Conservation (phyloP, 176 grass and related monocot species). For the Microstegium vimineum region DNA sequence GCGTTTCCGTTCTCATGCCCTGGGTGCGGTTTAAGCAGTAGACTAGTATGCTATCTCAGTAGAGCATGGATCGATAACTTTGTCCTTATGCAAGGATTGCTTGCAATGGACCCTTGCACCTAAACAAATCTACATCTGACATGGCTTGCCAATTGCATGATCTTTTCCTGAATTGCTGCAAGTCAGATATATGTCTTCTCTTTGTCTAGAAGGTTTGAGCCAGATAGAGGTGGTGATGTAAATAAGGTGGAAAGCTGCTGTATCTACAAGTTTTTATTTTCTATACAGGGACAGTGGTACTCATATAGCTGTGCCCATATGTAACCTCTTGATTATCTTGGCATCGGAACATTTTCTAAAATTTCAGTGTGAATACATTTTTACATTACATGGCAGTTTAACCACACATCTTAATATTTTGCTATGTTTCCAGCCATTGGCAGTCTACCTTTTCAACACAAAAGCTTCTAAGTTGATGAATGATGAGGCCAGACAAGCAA, state of each 20-base stretch:
- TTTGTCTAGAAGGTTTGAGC: neutral
- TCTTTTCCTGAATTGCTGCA: neutral
- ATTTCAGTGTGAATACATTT: neutral
- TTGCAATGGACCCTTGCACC: neutral
- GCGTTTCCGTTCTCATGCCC: neutral
- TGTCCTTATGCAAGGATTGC: neutral
- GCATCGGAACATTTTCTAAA: neutral
- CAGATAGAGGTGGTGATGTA: neutral
- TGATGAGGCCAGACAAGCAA: conserved; percentile 56
- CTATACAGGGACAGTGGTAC: neutral
- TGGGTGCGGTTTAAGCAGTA: neutral
- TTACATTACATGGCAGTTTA: neutral
- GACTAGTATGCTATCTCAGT: neutral
- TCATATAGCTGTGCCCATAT: neutral
- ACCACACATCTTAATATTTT: neutral
- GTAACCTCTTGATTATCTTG: neutral
- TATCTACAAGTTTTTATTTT: neutral
- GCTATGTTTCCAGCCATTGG: conserved; percentile 59
- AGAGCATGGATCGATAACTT: neutral
- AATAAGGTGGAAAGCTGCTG: neutral
- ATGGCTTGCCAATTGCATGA: neutral
- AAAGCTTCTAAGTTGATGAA: conserved; percentile 55
- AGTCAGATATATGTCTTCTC: neutral
- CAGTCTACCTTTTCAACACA: conserved; percentile 55
- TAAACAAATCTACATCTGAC: neutral